phyloP scores from a whole-genome alignment of 2,329 filamentous ascomycete species.

The Botryotinia narcissicola region DNA sequence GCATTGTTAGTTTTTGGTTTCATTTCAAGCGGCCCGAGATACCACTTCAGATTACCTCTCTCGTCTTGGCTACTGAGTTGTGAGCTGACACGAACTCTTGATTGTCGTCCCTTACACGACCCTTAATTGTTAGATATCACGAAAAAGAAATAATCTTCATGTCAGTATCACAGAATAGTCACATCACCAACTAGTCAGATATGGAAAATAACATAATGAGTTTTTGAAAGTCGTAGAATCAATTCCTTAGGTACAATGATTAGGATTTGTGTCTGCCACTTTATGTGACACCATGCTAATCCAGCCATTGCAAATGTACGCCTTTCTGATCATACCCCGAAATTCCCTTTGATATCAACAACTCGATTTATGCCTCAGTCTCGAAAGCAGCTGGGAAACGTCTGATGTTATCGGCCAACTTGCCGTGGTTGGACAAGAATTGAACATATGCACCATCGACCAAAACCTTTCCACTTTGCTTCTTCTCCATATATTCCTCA shows the following conservation, averaged over 20 bases:
- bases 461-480: slow-evolving; percentile 89
- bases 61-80: not conserved
- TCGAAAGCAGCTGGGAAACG: slow-evolving; percentile 92
- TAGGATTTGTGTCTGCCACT: slow-evolving; percentile 26
- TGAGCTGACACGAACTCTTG: not conserved
- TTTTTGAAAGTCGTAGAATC: slow-evolving; percentile 31
- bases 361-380: slow-evolving; percentile 35
- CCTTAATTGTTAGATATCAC: not conserved
- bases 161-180: not conserved
- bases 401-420: slow-evolving; percentile 81
- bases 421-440: slow-evolving; percentile 95
- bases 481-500: slow-evolving; percentile 95
- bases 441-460: slow-evolving; percentile 99
- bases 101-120: not conserved
- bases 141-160: not conserved
- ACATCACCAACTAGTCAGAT: not conserved
- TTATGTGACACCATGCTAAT: slow-evolving; percentile 27
- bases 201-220: not conserved
- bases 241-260: slow-evolving; percentile 37
- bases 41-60: not conserved
- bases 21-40: not conserved
- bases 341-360: slow-evolving; percentile 14
- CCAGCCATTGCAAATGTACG: slow-evolving; percentile 36
- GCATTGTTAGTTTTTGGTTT: not conserved
- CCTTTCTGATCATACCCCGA: slow-evolving; percentile 28